Base-by-base conservation (phyloP, 257 asterid species). In the Solanum appendiculatum region DNA sequence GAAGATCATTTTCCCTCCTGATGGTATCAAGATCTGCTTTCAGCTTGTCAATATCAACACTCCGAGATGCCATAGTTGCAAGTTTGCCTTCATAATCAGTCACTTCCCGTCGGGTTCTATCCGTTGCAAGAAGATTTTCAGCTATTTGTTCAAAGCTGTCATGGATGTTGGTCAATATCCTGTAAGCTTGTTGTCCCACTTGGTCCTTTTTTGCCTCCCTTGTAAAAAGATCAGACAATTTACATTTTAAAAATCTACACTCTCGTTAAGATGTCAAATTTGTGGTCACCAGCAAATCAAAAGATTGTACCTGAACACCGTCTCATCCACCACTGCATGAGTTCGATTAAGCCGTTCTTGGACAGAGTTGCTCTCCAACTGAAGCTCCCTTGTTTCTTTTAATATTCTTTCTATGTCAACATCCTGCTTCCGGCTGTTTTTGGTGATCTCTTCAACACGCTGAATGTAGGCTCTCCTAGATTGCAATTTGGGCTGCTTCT, bases 121-220 rank as follows among this genome's bases (percentile, higher is more conserved):
- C 98, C 4, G 92, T 84, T 69, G 91, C 88, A 40, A 95, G 94
- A 89, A 92, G 91, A 58, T 85, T 91, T 88, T 93, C 98, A 64
- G 97, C 87, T 27, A 95, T 92, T 89, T 91, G 95, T 87, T 93
- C 94, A 86, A 95, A 95, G 91, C 93, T 91, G 86, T 88, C 95
- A 7, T 93, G 99, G 92, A 95, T 93, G 83, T 87, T 87, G 15
- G 94, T 88, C 63, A 95, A 91, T 89, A 92, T 92, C 88, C 88
- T 89, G 88, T 96, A 93, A 84, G 95, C 97, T 92, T 95, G 93
- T 73, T 89, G 91, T 68, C 94, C 97, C 84, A 92, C 93, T 1
- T 88, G 87, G 83, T 95, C 94, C 88, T 94, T 96, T 88, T 92
- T 95, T 80, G 95, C 98, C 90, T 95, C 98, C 96, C 98, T 96